phyloP scores from a whole-genome alignment of 345 rosid genomes.

The Euphorbia peplus region DNA sequence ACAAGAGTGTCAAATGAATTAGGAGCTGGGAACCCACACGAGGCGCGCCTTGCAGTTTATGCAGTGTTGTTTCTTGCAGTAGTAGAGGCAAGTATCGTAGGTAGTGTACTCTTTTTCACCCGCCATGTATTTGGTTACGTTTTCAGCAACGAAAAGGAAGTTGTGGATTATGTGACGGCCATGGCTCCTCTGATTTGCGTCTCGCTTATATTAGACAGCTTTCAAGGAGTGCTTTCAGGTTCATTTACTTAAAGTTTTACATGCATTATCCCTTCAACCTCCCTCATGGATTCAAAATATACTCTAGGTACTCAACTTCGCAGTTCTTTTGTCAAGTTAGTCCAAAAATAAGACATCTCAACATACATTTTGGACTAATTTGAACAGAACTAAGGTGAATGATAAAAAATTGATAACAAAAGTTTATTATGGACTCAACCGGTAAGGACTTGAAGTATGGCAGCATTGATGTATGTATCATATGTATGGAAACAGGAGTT shows the following conservation, averaged over 20 bases:
- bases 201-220: conserved; percentile 17
- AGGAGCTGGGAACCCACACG: conserved; percentile 28
- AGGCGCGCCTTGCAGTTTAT: conserved; percentile 16
- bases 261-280: too few relatives aligned
- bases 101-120: conserved; percentile 9
- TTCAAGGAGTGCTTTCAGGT: conserved; percentile 27
- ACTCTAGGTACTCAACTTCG: too few relatives aligned
- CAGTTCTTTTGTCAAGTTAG: too few relatives aligned
- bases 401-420: neutral
- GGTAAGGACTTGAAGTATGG: neutral
- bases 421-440: neutral
- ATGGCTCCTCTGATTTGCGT: conserved; percentile 26
- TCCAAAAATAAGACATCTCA: neutral
- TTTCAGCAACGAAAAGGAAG: conserved; percentile 24
- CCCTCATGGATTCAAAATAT: too few relatives aligned
- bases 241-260: neutral
- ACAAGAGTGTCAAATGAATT: conserved; percentile 27
- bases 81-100: conserved; percentile 10
- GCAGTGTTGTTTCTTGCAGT: conserved; percentile 18
- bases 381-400: neutral
- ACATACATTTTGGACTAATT: neutral
- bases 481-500: conserved; percentile 10
- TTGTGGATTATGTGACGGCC: conserved; percentile 21
- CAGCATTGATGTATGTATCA: too few relatives aligned
- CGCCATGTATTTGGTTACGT: conserved; percentile 21